Evolutionary conservation across 2,329 filamentous ascomycete species (phyloP).

Genomic region (Penicillium concentricum): DNA sequence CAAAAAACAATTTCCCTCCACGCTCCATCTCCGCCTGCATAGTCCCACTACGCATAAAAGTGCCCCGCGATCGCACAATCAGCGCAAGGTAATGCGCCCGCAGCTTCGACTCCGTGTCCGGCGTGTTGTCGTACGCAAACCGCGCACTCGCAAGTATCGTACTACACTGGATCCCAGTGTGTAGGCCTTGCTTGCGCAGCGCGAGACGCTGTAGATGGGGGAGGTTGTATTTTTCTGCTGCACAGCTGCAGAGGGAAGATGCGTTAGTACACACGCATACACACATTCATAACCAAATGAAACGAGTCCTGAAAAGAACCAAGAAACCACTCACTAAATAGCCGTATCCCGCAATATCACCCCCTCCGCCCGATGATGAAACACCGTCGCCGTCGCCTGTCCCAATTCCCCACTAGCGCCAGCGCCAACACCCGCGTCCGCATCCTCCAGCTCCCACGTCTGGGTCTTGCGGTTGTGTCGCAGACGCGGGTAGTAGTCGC

Average conservation of each 20-base stretch:
- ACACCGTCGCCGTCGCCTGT: constrained; percentile 64
- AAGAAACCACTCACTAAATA: constrained; percentile 61
- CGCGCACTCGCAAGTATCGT: constrained; percentile 85
- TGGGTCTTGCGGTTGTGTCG: constrained; percentile 77
- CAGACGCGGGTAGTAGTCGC: constrained; percentile 84
- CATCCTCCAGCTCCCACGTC: constrained; percentile 77
- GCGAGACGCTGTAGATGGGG: constrained; percentile 81
- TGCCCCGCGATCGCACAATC: constrained; percentile 82
- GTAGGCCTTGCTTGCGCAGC: constrained; percentile 84
- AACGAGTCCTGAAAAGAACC: too few species aligned
- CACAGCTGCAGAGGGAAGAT: constrained; percentile 59
- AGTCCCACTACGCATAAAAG: constrained; percentile 89
- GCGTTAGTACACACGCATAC: not conserved
- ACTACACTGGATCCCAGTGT: constrained; percentile 77
- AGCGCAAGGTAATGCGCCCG: constrained; percentile 88
- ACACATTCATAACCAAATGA: not conserved
- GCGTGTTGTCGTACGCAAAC: constrained; percentile 85
- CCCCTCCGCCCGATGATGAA: constrained; percentile 62
- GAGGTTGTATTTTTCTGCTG: constrained; percentile 79
- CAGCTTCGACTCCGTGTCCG: constrained; percentile 85
- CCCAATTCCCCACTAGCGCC: not conserved
- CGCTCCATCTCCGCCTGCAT: constrained; percentile 95
- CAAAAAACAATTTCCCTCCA: constrained; percentile 86
- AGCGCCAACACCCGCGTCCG: constrained; percentile 39
- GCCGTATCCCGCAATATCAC: constrained; percentile 83